Evolutionary conservation across 1,284 basidiomycete species (phyloP), one percentile per base, ranked within the genome.

Genomic region (Ustilago cynodontis): DNA sequence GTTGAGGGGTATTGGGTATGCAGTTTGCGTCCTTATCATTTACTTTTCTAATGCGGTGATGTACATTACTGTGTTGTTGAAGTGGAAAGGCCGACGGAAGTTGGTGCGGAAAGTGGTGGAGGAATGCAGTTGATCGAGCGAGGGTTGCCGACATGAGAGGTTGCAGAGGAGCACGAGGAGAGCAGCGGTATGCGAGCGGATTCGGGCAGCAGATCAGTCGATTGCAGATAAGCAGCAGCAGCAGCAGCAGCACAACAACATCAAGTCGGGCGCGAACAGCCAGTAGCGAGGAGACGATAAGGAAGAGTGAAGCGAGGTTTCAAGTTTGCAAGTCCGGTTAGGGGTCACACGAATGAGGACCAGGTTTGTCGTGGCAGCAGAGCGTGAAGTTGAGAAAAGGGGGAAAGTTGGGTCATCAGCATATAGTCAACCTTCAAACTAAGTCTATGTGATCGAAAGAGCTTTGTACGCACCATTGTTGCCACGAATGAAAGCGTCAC

Each of bases 401-500:
- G 29, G 28, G 37, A 52, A 55, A 55, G 45, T 50, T 41, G 41
- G 51, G 16, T 49, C 4, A 39, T 67, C 39, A 67, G 65, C 54
- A 67, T 43, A 60, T 43, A 60, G 47, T 26, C 14, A 1, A 45
- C 2, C 31, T 52, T 2, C 6, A 24, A 45, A 33, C 41, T 22
- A 22, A 16, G 11, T 7, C 18, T 50, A n/a, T 24, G 24, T 3
- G n/a, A n/a, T 8, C 18, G 16, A 24, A n/a, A n/a, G 47, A 26
- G 24, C 22, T 50, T 22, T 13, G 41, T 8, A 88, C 91, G 71
- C 77, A 96, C 96, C 96, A 87, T 98, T 98, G 87, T 98, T 98
- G 35, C 96, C 96, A 62, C 96, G 89, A 78, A 98, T 93, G 87
- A 98, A 98, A 31, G 95, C 92, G 87, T 98, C 95, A 1, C 95